Base-by-base conservation (phyloP, 805 yeast species). In the Hanseniaspora mollemarum region DNA sequence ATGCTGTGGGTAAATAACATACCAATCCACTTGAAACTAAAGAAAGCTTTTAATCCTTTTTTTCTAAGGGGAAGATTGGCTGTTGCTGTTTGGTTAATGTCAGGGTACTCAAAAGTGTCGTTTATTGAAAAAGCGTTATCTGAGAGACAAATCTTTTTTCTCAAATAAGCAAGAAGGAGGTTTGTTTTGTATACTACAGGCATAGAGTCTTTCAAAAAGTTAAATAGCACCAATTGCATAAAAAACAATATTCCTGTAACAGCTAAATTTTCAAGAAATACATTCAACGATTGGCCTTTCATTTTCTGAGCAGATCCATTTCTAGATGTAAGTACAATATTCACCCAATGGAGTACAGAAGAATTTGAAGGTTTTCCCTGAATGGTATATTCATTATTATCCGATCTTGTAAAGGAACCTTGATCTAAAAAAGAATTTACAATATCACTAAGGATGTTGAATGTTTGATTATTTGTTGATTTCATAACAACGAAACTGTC, bases 241-340 rank as follows among this genome's bases (percentile, higher is more conserved):
- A 70, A 53, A 58, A 83, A 80, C 45, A 76, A 70, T 0, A 76
- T 58, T 1, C 76, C 56, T 0, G 90, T 76, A 3, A 79, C 68
- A 10, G 70, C 62, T 38, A 83, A 59, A 0, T 86, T 75, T 21
- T 78, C 74, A 3, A 78, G 46, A 50, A 84, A 74, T 0, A 80
- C 68, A 33, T 72, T 67, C 9, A 81, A 62, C 0, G 84, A 75
- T 1, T 78, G 72, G 2, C 82, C 90, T 16, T 74, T 71, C 0
- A 78, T 71, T 13, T 62, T 59, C 52, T 78, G 84, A 1, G 84
- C 84, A 19, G 71, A 63, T 0, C 83, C 83, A 0, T 75, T 69
- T 58, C 80, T 76, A 3, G 78, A 67, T 2, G 78, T 74, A 54
- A 73, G 71, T 32, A 77, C 60, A 55, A 78, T 73, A 29, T 39